These are phyloP conservation scores for Gautieria morchelliformis DNA, from an alignment of 768 basidiomycete genomes.

Conservation along the genomic window DNA sequence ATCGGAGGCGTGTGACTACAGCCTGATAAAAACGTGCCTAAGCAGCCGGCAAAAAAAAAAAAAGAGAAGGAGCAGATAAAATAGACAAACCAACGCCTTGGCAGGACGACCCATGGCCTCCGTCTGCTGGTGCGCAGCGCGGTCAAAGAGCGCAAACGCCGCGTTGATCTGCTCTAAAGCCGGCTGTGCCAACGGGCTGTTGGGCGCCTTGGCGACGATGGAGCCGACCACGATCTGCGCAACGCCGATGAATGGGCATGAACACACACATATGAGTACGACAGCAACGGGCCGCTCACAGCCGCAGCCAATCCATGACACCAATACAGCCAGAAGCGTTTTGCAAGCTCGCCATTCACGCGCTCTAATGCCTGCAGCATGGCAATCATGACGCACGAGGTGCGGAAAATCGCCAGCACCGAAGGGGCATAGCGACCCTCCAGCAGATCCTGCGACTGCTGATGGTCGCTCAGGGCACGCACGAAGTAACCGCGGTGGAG, in stretches of 20 bases:
- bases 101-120: slow-evolving; percentile 2
- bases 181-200: slow-evolving; percentile 7
- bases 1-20: slow-evolving; percentile 4
- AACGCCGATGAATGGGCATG: not conserved
- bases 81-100: slow-evolving; percentile 2
- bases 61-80: not conserved
- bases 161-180: slow-evolving; percentile 9
- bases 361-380: slow-evolving; percentile 9
- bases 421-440: slow-evolving; percentile 7
- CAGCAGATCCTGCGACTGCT: not conserved
- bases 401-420: slow-evolving; percentile 8
- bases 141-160: slow-evolving; percentile 1
- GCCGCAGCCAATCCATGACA: slow-evolving; percentile 8
- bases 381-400: slow-evolving; percentile 7
- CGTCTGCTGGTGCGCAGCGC: not conserved
- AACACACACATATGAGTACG: not conserved
- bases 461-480: slow-evolving; percentile 61
- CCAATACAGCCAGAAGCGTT: slow-evolving; percentile 9
- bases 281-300: not conserved
- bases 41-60: too few relatives aligned
- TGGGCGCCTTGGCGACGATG: slow-evolving; percentile 6
- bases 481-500: slow-evolving; percentile 69
- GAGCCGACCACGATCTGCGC: slow-evolving; percentile 6
- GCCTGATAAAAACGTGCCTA: not conserved
- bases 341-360: slow-evolving; percentile 7